Conservation (phyloP, 768 basidiomycete species). For the Serendipita sp. region DNA sequence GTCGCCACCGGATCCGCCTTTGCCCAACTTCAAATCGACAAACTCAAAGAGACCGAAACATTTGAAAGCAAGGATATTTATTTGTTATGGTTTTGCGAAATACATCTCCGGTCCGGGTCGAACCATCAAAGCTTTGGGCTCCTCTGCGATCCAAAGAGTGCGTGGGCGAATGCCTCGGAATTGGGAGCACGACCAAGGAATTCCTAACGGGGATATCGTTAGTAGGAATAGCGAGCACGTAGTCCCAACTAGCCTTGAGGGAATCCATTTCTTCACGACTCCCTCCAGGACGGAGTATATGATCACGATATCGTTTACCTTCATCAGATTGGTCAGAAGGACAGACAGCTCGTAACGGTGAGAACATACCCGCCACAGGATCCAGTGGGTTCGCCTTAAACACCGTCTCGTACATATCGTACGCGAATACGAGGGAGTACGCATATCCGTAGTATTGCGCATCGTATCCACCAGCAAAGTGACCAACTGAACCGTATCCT, state of each 20-base stretch:
- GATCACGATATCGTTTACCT: slow-evolving; percentile 50
- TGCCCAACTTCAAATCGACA: no score
- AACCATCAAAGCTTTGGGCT: neutral
- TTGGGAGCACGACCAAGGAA: slow-evolving; percentile 66
- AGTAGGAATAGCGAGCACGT: neutral
- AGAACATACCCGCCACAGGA: slow-evolving; percentile 29
- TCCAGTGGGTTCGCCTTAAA: slow-evolving; percentile 68
- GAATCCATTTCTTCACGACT: slow-evolving; percentile 66
- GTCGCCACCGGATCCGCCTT: no score
- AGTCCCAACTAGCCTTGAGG: slow-evolving; percentile 35
- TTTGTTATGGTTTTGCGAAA: no score
- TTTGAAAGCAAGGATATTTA: no score
- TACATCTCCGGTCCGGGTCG: neutral
- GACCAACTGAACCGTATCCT: slow-evolving; percentile 61
- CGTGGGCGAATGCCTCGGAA: slow-evolving; percentile 55
- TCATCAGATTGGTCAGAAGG: neutral
- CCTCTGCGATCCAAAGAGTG: slow-evolving; percentile 31
- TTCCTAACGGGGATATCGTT: slow-evolving; percentile 25
- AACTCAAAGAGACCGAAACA: no score
- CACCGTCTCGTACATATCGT: slow-evolving; percentile 52
- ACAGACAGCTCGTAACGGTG: neutral
- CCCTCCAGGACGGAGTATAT: slow-evolving; percentile 58
- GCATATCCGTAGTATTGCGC: slow-evolving; percentile 27
- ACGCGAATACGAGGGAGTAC: slow-evolving; percentile 50
- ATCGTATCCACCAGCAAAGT: slow-evolving; percentile 36